A percentile compares a stretch with the other conserved stretches of the same genome.
Conservation (phyloP, 345 rosid species). For the Eucalyptus regnans region DNA sequence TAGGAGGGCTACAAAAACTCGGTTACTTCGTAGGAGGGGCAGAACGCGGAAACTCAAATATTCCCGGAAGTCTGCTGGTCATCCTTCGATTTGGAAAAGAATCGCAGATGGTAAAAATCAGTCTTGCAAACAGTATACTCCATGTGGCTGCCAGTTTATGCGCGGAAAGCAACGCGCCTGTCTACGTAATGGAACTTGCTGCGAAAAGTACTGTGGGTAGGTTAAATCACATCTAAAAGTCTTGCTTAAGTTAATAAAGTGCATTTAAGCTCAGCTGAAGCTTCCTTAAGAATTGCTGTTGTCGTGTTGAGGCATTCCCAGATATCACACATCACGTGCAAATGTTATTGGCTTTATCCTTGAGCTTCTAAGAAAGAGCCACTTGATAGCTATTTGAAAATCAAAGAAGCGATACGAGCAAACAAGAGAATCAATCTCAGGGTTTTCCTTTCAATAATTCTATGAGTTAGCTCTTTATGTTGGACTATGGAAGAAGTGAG, state of each 20-base stretch:
- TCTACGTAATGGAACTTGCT: slow-evolving; percentile 60
- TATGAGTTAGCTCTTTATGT: background rate
- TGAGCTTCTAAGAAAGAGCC: background rate
- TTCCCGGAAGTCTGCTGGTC: slow-evolving; percentile 79
- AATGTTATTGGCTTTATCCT: background rate
- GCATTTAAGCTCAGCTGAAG: background rate
- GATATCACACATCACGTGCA: background rate
- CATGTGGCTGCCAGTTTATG: slow-evolving; percentile 75
- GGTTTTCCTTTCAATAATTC: background rate
- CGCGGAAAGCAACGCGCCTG: slow-evolving; percentile 87
- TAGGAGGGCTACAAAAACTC: slow-evolving; percentile 12
- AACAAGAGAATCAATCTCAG: background rate
- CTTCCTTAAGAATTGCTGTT: background rate
- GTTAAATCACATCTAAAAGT: background rate
- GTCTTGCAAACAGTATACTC: slow-evolving; percentile 67
- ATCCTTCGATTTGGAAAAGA: slow-evolving; percentile 67
- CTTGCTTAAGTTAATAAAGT: background rate
- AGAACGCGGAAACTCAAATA: slow-evolving; percentile 78
- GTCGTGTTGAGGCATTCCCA: background rate
- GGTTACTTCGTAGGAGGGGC: slow-evolving; percentile 56
- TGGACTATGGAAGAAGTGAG: background rate
- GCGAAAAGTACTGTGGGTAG: slow-evolving; percentile 97
- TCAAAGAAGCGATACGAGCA: background rate
- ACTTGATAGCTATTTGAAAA: background rate
- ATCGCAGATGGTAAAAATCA: slow-evolving; percentile 46